Base-by-base conservation (phyloP, 345 rosid genomes). In the Brassica cretica region DNA sequence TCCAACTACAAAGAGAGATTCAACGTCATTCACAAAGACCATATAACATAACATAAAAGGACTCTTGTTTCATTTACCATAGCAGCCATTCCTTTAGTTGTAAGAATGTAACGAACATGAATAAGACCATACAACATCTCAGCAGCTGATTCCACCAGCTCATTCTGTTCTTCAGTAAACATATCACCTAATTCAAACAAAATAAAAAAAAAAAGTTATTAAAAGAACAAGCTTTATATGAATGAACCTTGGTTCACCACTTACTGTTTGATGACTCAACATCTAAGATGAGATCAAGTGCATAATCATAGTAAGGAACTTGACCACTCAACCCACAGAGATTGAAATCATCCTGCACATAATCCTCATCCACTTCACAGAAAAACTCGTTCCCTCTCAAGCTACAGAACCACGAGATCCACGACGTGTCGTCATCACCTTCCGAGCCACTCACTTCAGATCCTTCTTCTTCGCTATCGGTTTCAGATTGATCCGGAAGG, bases 361-460 rank as follows among this genome's bases (percentile, higher is more conserved):
- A 94, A 18, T 94, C 96, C 37, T 94, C 98, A 87, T 94, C 98
- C 67, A 94, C 94, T 84, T 94, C 98, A 83, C 97, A 94, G 80
- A 91, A 94, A 76, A 94, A 93, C 77, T 94, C 99, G 81, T 94
- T 94, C 71, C 99, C 98, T 44, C 96, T 78, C 86, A 94, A 88
- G 80, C 87, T 94, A 85, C 99, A 91, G 74, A 94, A 94, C 99
- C 99, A 94, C 5, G 99, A 90, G 82, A 94, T 93, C 99, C 98
- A 94, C 10, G 98, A 89, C 4, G 99, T 93, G 74, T 91, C 95
- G 1, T 49, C 56, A 15, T 51, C 58, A 61, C 91, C 99, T 44
- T 93, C 96, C 5, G 98, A 92, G 68, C 94, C 98, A 81, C 97
- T 94, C 67, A 91, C 98, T 78, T 89, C 95, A 19, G 97, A 92